phyloP scores from a whole-genome alignment of 768 basidiomycete genomes.

The Xerocomus potaroensis region DNA sequence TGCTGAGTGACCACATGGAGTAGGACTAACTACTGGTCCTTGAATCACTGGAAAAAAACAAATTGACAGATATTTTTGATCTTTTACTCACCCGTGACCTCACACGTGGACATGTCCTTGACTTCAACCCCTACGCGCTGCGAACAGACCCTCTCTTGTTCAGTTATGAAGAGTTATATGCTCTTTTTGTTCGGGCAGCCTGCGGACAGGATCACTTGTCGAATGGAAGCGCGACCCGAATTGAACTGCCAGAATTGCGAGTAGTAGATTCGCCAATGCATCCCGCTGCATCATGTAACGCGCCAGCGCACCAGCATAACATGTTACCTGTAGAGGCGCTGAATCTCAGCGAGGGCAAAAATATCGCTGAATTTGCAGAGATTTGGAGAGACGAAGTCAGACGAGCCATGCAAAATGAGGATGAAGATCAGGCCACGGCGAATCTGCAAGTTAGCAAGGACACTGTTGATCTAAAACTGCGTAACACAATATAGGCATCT shows the following conservation, averaged over 20 bases:
- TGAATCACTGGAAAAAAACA: neutral
- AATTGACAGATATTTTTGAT: slow-evolving; percentile 69
- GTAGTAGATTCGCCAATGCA: slow-evolving; percentile 75
- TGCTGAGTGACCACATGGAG: neutral
- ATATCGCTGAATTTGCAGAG: slow-evolving; percentile 69
- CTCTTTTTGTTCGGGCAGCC: slow-evolving; percentile 25
- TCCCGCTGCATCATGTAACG: slow-evolving; percentile 59
- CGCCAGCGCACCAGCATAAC: slow-evolving; percentile 78
- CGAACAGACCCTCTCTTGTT: slow-evolving; percentile 89
- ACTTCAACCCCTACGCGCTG: slow-evolving; percentile 86
- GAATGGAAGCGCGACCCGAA: neutral
- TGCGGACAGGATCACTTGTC: neutral
- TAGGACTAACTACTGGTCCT: neutral
- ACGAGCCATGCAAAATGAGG: slow-evolving; percentile 25
- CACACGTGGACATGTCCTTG: slow-evolving; percentile 72
- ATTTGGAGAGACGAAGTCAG: slow-evolving; percentile 55
- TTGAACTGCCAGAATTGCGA: slow-evolving; percentile 42
- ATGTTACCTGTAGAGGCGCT: slow-evolving; percentile 91
- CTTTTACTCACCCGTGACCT: slow-evolving; percentile 82
- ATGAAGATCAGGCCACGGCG: neutral
- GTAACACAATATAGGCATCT: neutral
- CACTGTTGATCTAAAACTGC: neutral
- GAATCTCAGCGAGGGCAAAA: slow-evolving; percentile 68
- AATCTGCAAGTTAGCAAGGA: neutral
- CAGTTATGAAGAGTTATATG: slow-evolving; percentile 68